Percentiles rank a stretch among this genome's conserved stretches.
Evolutionary conservation across 768 basidiomycete species (phyloP).

Genomic region (Xerocomellus intermedius): DNA sequence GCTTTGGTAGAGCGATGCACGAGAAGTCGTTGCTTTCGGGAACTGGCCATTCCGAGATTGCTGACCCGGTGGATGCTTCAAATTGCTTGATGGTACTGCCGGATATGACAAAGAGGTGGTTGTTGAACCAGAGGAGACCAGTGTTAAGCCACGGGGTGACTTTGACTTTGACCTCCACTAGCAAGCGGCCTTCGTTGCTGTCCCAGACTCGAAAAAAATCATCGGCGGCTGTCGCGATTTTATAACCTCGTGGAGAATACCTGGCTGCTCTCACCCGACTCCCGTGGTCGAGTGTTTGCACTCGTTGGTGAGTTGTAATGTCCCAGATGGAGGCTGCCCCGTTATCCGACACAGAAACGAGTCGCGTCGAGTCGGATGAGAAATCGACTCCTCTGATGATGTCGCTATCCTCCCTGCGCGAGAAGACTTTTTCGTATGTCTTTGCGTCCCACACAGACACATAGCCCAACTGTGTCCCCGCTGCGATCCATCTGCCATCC

Average conservation of each 20-base stretch:
- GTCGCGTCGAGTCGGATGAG: neutral
- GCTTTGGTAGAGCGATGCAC: neutral
- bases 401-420: no score
- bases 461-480: no score
- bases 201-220: neutral
- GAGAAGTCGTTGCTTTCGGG: rapidly evolving
- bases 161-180: neutral
- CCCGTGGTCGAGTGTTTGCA: neutral
- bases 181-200: neutral
- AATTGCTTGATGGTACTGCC: neutral
- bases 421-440: no score
- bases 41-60: neutral
- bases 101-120: neutral
- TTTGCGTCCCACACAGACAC: no score
- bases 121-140: neutral
- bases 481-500: no score
- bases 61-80: neutral
- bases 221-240: neutral
- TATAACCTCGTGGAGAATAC: neutral
- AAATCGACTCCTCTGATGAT: neutral
- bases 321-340: neutral
- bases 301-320: neutral
- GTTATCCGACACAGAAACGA: neutral
- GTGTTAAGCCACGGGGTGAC: neutral
- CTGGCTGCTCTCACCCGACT: neutral